A percentile compares a stretch with the other conserved stretches of the same genome.
Conservation (phyloP, 2,329 filamentous ascomycete genomes). For the Cladosporium phlei region DNA sequence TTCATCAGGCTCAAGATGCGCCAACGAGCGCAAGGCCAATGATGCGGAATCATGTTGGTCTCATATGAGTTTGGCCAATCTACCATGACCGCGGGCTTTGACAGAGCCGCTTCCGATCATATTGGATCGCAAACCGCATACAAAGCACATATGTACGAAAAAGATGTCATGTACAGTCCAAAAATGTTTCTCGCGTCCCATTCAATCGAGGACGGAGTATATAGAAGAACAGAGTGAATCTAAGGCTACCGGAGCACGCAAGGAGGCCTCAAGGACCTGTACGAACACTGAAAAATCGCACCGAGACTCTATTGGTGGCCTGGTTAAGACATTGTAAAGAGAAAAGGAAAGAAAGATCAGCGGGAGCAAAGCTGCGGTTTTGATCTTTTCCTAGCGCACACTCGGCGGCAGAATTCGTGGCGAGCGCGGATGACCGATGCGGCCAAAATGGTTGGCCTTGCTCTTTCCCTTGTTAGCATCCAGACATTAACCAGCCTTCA, state of each 20-base stretch:
- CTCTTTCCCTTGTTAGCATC: too few relatives aligned
- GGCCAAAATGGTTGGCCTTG: too few relatives aligned
- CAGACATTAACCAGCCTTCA: too few relatives aligned
- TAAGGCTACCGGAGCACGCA: constrained; percentile 99
- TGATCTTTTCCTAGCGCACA: constrained; percentile 1
- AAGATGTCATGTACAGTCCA: constrained; percentile 34
- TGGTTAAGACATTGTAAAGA: constrained; percentile 67
- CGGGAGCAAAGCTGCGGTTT: constrained; percentile 7
- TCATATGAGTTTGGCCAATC: background rate
- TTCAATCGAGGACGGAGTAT: constrained; percentile 52
- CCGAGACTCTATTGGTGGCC: constrained; percentile 99
- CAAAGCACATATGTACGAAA: background rate
- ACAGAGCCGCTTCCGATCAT: too few relatives aligned
- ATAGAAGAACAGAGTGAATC: constrained; percentile 59
- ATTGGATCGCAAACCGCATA: too few relatives aligned
- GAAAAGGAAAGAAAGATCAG: constrained; percentile 39
- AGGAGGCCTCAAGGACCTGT: constrained; percentile 74
- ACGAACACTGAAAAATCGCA: constrained; percentile 87
- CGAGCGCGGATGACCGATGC: too few relatives aligned
- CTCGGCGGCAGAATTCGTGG: constrained; percentile 4
- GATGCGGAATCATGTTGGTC: constrained; percentile 5
- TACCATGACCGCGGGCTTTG: too few relatives aligned
- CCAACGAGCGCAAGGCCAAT: constrained; percentile 56
- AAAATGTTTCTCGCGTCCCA: constrained; percentile 39
- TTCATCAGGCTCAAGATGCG: constrained; percentile 67